phyloP scores from a whole-genome alignment of 768 basidiomycete species.

The Suillus alpinus region DNA sequence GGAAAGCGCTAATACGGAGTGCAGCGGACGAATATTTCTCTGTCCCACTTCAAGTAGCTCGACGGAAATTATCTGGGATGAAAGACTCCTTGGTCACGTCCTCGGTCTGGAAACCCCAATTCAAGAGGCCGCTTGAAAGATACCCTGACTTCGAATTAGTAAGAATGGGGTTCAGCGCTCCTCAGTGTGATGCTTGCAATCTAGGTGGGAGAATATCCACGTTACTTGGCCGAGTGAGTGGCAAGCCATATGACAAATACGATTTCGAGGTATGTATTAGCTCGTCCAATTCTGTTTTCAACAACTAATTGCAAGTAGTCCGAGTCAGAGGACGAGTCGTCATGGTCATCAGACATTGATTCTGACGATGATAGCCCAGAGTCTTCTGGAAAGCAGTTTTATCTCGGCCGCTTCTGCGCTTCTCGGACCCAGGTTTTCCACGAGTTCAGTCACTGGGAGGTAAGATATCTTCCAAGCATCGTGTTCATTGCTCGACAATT shows the following conservation, averaged over 20 bases:
- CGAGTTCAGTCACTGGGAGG: slow-evolving; percentile 82
- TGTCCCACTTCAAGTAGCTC: slow-evolving; percentile 62
- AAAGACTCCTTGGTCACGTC: slow-evolving; percentile 77
- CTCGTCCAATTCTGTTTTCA: neutral
- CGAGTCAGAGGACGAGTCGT: slow-evolving; percentile 20
- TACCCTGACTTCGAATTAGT: slow-evolving; percentile 64
- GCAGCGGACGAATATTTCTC: slow-evolving; percentile 69
- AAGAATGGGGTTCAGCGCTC: slow-evolving; percentile 51
- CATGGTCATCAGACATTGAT: slow-evolving; percentile 25
- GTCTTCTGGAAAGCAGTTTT: slow-evolving; percentile 37
- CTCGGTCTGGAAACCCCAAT: slow-evolving; percentile 77
- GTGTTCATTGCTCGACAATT: slow-evolving; percentile 5
- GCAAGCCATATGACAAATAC: slow-evolving; percentile 64
- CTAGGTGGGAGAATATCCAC: slow-evolving; percentile 70
- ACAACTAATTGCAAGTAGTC: neutral
- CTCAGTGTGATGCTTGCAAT: slow-evolving; percentile 81
- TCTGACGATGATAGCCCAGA: slow-evolving; percentile 14
- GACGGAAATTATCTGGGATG: slow-evolving; percentile 67
- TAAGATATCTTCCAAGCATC: slow-evolving; percentile 27
- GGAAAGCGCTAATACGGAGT: slow-evolving; percentile 4
- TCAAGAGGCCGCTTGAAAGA: slow-evolving; percentile 60
- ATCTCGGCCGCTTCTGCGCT: slow-evolving; percentile 81
- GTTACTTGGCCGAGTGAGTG: slow-evolving; percentile 56
- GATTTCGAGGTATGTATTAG: slow-evolving; percentile 55
- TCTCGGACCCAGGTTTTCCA: slow-evolving; percentile 66